These are phyloP conservation scores for Rubia tinctorum DNA, from an alignment of 305 asterid species.

Conservation along the genomic window DNA sequence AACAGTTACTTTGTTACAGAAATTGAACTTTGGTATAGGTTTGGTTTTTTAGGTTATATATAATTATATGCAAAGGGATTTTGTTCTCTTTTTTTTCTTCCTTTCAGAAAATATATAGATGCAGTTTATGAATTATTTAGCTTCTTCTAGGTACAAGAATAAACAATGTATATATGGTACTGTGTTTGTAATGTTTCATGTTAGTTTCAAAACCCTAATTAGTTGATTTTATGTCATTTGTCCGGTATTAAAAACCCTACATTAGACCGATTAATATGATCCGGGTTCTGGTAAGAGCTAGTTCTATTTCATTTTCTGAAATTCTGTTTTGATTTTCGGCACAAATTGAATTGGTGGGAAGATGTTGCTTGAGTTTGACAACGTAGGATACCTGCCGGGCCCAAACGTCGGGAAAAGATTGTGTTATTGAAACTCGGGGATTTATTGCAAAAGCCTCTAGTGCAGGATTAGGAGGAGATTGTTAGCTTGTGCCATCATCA, in stretches of 20 bases:
- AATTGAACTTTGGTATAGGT: slow-evolving; percentile 8
- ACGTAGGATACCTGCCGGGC: slow-evolving; percentile 6
- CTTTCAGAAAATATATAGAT: not conserved
- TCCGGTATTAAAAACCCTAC: too few relatives aligned
- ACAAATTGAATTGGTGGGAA: not conserved
- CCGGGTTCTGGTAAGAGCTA: too few relatives aligned
- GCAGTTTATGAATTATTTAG: not conserved
- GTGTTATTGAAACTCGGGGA: not conserved
- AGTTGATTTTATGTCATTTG: not conserved
- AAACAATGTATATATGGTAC: not conserved
- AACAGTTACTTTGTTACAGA: slow-evolving; percentile 20
- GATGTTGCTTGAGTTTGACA: slow-evolving; percentile 3
- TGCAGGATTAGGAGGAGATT: not conserved
- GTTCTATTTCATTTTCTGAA: not conserved
- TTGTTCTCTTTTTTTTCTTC: slow-evolving; percentile 5
- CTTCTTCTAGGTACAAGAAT: not conserved
- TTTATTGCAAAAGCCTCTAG: not conserved
- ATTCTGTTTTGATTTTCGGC: not conserved
- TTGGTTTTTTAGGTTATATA: slow-evolving; percentile 11
- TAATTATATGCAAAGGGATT: slow-evolving; percentile 5
- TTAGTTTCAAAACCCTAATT: not conserved
- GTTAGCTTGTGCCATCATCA: not conserved
- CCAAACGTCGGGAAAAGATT: slow-evolving; percentile 8
- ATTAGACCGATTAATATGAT: too few relatives aligned
- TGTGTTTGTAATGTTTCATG: not conserved